phyloP scores from a whole-genome alignment of 2,329 filamentous ascomycete species.

The Aspergillus sergii region DNA sequence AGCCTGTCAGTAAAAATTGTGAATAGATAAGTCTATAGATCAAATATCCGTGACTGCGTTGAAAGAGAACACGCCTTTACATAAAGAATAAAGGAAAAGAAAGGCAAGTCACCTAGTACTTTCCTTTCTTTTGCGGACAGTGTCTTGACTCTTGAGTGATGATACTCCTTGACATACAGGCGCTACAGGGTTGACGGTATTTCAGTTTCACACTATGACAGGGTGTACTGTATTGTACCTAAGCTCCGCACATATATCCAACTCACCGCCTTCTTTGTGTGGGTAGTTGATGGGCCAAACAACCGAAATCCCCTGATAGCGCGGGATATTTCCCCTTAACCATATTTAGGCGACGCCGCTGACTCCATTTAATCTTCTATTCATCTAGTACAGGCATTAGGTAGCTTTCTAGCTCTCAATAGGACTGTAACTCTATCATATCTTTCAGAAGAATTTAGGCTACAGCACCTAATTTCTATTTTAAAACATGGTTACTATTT shows the following conservation, averaged over 20 bases:
- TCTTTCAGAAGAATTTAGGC: background rate
- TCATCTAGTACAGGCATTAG: background rate
- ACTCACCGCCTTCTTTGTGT: slow-evolving; percentile 10
- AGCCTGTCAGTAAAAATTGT: no score
- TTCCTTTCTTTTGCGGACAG: background rate
- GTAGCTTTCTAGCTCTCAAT: background rate
- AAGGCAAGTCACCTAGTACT: background rate
- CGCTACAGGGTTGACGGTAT: background rate
- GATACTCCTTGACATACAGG: no score
- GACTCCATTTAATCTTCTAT: background rate
- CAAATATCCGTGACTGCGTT: background rate
- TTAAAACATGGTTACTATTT: background rate
- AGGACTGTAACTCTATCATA: background rate
- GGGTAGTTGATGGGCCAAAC: background rate
- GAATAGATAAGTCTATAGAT: background rate
- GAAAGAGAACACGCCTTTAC: background rate
- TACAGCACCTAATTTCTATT: background rate
- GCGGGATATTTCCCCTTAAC: background rate
- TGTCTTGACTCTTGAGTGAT: background rate
- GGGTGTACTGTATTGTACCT: background rate
- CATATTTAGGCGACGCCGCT: background rate
- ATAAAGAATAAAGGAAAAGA: background rate
- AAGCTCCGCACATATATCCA: background rate
- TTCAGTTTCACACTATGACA: background rate
- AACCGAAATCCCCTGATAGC: background rate